Conservation (phyloP, 2,329 filamentous ascomycete species). For the Penicillium digitatum region DNA sequence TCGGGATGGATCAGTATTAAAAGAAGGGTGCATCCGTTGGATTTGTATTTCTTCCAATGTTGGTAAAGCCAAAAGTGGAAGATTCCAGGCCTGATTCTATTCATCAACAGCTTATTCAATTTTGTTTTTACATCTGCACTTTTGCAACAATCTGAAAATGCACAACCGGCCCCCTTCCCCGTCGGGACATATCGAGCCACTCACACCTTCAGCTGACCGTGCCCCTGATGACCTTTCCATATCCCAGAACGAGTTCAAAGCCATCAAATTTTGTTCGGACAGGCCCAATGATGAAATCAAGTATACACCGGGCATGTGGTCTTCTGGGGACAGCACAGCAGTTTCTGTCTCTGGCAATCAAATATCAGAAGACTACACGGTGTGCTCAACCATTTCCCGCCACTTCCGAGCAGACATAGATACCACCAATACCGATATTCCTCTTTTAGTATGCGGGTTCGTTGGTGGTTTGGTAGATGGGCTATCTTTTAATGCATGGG, state of each 20-base stretch:
- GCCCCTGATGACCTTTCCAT: not conserved
- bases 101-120: not conserved
- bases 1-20: constrained; percentile 8
- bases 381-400: constrained; percentile 16
- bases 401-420: constrained; percentile 25
- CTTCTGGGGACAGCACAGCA: constrained; percentile 22
- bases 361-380: constrained; percentile 9
- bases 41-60: not conserved
- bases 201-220: not conserved
- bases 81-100: not conserved
- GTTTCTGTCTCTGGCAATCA: constrained; percentile 22
- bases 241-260: not conserved
- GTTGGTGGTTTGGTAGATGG: constrained; percentile 41
- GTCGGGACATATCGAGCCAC: not conserved
- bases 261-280: not conserved
- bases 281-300: constrained; percentile 9
- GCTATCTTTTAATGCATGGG: constrained; percentile 43
- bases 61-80: not conserved
- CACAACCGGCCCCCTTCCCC: not conserved
- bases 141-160: not conserved
- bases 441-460: constrained; percentile 37
- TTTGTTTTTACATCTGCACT: not conserved
- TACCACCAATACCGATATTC: constrained; percentile 25
- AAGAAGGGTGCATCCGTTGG: not conserved
- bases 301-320: constrained; percentile 21